Evolutionary conservation across 23 red algal species (phyloP).

Genomic region (Gracilaria gracilis): DNA sequence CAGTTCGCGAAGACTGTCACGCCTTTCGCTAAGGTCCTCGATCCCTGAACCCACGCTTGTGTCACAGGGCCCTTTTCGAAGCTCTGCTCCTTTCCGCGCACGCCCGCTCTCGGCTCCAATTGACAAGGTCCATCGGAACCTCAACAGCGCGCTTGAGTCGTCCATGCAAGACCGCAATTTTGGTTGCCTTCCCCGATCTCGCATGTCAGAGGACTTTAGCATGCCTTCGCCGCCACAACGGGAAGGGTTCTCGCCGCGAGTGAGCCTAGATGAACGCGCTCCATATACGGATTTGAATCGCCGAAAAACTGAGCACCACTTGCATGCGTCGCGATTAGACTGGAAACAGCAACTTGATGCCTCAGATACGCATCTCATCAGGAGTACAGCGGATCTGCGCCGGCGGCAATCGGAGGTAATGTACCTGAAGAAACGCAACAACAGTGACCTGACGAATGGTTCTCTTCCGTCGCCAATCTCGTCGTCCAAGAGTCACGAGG

Average conservation of each 20-base stretch:
- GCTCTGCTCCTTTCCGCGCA: conserved; percentile 29
- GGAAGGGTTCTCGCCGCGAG: background rate
- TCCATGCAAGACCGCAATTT: background rate
- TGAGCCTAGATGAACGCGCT: conserved; percentile 16
- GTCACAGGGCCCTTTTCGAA: conserved; percentile 28
- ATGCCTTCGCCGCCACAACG: background rate
- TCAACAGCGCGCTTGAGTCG: background rate
- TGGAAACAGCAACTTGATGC: conserved; percentile 61
- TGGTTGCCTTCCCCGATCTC: background rate
- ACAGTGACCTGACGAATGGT: conserved; percentile 32
- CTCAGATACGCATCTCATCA: conserved; percentile 47
- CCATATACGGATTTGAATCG: background rate
- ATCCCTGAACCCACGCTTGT: conserved; percentile 16
- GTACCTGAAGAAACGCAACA: conserved; percentile 62
- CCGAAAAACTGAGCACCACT: background rate
- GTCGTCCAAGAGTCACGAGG: conserved; percentile 34
- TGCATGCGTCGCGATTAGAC: conserved; percentile 39
- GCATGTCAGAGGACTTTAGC: background rate
- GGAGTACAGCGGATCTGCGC: conserved; percentile 32
- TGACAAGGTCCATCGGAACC: conserved; percentile 1
- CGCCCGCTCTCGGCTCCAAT: conserved; percentile 2
- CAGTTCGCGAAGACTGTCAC: conserved; percentile 27
- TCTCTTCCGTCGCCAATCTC: conserved; percentile 30
- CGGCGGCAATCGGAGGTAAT: conserved; percentile 51
- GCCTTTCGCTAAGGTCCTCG: background rate